These are phyloP conservation scores for Lactifluus echinatus DNA, from an alignment of 768 basidiomycete genomes.

Conservation along the genomic window DNA sequence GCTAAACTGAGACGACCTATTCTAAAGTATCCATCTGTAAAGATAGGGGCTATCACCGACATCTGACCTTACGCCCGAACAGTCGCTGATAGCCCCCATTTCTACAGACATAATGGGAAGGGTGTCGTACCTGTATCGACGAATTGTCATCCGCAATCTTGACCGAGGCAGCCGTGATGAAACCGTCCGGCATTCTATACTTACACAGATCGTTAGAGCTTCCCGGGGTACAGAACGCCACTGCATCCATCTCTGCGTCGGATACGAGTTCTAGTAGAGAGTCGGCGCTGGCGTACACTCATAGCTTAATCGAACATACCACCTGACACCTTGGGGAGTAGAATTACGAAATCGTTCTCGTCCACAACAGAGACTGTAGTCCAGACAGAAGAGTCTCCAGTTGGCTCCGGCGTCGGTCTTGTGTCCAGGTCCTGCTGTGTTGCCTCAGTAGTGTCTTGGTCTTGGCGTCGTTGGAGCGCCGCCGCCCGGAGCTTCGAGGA, in stretches of 20 bases:
- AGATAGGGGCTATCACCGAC: neutral
- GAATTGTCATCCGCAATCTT: slow-evolving; percentile 29
- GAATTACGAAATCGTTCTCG: slow-evolving; percentile 28
- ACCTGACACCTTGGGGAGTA: slow-evolving; percentile 27
- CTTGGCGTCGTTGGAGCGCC: neutral
- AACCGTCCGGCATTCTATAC: slow-evolving; percentile 28
- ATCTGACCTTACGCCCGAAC: no score
- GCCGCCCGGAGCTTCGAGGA: neutral
- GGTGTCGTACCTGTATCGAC: slow-evolving; percentile 32
- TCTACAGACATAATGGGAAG: neutral
- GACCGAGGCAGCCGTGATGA: slow-evolving; percentile 33
- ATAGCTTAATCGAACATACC: slow-evolving; percentile 24
- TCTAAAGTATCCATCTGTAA: neutral
- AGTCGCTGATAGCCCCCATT: no score
- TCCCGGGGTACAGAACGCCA: slow-evolving; percentile 30
- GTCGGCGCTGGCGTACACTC: neutral
- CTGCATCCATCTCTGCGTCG: slow-evolving; percentile 31
- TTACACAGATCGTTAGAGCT: slow-evolving; percentile 25
- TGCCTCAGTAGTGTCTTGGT: neutral
- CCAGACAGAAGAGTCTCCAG: slow-evolving; percentile 26
- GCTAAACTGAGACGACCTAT: neutral
- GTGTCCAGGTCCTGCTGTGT: slow-evolving; percentile 15
- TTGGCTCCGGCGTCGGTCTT: slow-evolving; percentile 35
- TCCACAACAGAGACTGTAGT: slow-evolving; percentile 32
- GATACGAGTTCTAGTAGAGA: slow-evolving; percentile 30